A percentile compares a stretch with the other conserved stretches of the same genome.
These are phyloP conservation scores for Hymenoscyphus albidus DNA, from an alignment of 2,329 filamentous ascomycete species.

Conservation along the genomic window DNA sequence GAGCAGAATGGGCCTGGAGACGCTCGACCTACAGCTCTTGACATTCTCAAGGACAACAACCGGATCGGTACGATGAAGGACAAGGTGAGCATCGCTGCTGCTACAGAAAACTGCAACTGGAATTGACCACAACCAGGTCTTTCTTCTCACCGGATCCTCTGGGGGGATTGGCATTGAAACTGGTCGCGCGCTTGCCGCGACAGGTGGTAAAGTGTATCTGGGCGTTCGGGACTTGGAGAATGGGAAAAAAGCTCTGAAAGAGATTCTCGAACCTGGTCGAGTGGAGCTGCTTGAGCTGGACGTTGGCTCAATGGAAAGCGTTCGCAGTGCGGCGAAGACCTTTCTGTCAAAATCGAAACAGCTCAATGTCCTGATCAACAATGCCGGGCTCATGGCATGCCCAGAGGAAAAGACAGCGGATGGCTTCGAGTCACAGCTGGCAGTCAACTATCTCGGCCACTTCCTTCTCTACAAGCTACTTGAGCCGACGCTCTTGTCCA, in stretches of 20 bases:
- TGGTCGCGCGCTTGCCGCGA: constrained; percentile 34
- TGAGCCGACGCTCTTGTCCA: constrained; percentile 40
- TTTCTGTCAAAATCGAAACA: constrained; percentile 15
- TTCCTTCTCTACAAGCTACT: constrained; percentile 50
- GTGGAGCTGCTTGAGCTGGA: constrained; percentile 37
- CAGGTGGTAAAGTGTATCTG: constrained; percentile 37
- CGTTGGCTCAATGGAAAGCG: constrained; percentile 35
- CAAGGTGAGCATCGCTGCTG: too few relatives aligned
- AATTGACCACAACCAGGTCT: constrained; percentile 39
- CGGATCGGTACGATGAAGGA: too few relatives aligned
- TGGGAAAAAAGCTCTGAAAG: constrained; percentile 32
- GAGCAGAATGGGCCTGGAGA: constrained; percentile 11
- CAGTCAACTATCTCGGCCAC: constrained; percentile 31
- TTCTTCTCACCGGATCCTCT: constrained; percentile 38
- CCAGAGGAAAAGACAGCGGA: constrained; percentile 35
- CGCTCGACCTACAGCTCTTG: constrained; percentile 24
- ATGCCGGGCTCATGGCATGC: constrained; percentile 39
- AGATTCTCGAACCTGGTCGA: constrained; percentile 37
- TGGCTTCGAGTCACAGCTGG: constrained; percentile 35
- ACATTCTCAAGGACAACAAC: constrained; percentile 35
- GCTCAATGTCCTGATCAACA: constrained; percentile 41
- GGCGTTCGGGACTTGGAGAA: constrained; percentile 36
- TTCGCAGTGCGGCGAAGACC: constrained; percentile 28
- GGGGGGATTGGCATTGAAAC: constrained; percentile 40
- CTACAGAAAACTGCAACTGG: constrained; percentile 12